Conservation (phyloP, 352 stramenopile species). For the Phytophthora cryptogea region DNA sequence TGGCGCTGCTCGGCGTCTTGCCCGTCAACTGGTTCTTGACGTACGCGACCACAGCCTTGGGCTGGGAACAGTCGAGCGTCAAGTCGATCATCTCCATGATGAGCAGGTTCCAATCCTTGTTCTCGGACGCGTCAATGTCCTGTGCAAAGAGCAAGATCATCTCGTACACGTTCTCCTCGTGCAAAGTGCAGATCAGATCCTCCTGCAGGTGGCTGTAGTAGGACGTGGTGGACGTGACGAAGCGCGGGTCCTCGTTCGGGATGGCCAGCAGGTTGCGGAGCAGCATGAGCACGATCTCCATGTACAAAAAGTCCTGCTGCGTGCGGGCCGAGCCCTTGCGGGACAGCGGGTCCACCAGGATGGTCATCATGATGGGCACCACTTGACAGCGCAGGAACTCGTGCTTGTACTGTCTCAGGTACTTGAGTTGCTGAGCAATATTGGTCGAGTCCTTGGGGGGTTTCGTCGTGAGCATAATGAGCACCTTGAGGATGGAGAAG, state of each 20-base stretch:
- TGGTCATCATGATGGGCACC: slow-evolving; percentile 85
- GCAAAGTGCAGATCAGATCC: slow-evolving; percentile 74
- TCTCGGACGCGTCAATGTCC: slow-evolving; percentile 85
- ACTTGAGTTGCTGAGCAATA: slow-evolving; percentile 79
- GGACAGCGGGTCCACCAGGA: slow-evolving; percentile 81
- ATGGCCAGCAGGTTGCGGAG: slow-evolving; percentile 84
- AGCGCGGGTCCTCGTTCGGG: slow-evolving; percentile 78
- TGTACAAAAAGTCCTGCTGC: slow-evolving; percentile 78
- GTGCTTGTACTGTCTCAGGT: slow-evolving; percentile 84
- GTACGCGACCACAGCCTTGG: slow-evolving; percentile 68
- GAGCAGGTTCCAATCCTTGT: slow-evolving; percentile 87
- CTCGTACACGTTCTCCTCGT: slow-evolving; percentile 87
- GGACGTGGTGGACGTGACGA: slow-evolving; percentile 80
- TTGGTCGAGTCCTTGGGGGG: slow-evolving; percentile 78
- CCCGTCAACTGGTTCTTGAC: slow-evolving; percentile 40
- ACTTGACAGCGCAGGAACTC: slow-evolving; percentile 77
- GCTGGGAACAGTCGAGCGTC: slow-evolving; percentile 71
- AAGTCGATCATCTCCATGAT: slow-evolving; percentile 91
- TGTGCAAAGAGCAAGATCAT: slow-evolving; percentile 88
- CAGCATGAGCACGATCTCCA: slow-evolving; percentile 90
- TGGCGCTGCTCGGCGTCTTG: background rate
- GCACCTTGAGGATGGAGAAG: slow-evolving; percentile 89
- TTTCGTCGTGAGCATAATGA: slow-evolving; percentile 92
- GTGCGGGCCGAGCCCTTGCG: slow-evolving; percentile 61
- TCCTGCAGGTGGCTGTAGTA: slow-evolving; percentile 83